These are phyloP conservation scores for Backusella morwellensis DNA, from an alignment of 192 early-diverging fungal species.

Conservation along the genomic window DNA sequence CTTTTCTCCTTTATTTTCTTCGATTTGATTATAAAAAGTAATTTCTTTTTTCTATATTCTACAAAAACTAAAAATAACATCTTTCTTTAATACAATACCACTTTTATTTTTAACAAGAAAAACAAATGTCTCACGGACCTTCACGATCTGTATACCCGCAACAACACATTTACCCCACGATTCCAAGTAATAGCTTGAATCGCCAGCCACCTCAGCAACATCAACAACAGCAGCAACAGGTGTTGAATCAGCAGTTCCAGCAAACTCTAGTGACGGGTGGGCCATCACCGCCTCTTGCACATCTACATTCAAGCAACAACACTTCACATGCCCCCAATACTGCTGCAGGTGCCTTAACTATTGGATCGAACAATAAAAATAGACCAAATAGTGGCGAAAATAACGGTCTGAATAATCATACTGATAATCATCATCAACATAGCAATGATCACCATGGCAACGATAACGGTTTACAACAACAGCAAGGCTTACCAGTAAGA, in stretches of 20 bases:
- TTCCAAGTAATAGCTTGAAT: background rate
- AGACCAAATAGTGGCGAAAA: background rate
- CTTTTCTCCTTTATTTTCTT: background rate
- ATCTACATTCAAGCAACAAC: background rate
- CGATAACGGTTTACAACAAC: background rate
- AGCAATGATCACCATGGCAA: background rate
- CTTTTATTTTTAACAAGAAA: background rate
- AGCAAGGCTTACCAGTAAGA: background rate
- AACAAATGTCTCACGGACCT: constrained; percentile 16
- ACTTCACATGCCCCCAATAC: background rate
- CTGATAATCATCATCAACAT: background rate
- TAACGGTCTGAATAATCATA: background rate
- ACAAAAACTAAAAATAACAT: background rate
- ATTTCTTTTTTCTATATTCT: background rate
- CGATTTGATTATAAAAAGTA: background rate
- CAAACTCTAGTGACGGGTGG: constrained; percentile 1
- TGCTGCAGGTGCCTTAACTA: background rate
- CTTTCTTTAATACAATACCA: background rate
- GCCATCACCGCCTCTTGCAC: background rate
- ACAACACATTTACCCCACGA: background rate
- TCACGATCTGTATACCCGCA: background rate
- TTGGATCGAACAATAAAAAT: background rate
- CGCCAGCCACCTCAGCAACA: background rate
- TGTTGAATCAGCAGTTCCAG: background rate
- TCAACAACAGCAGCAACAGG: constrained; percentile 9